Evolutionary conservation across 805 yeast genomes (phyloP).

Genomic region (Cyberlindnera euphorbiiphila): DNA sequence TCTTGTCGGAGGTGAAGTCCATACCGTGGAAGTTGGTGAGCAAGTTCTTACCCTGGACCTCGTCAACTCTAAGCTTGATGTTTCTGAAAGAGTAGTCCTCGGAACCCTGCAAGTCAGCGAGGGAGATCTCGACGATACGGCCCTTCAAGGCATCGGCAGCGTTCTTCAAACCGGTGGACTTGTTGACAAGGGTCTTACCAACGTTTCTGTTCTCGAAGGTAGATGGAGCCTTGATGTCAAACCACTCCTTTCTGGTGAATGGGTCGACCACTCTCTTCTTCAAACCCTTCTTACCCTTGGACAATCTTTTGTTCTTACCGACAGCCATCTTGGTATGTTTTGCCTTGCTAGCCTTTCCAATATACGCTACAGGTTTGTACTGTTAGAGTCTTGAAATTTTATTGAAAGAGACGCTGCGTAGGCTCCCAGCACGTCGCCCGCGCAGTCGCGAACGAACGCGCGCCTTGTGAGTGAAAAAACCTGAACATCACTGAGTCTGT

Average conservation of each 20-base stretch:
- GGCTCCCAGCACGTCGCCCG: conserved; percentile 1
- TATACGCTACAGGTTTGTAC: conserved; percentile 28
- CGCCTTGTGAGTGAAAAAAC: conserved; percentile 6
- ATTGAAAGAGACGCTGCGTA: conserved; percentile 9
- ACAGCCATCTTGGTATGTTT: conserved; percentile 46
- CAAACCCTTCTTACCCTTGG: conserved; percentile 93
- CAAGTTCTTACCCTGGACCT: conserved; percentile 97
- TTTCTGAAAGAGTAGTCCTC: conserved; percentile 99
- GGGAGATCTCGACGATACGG: conserved; percentile 91
- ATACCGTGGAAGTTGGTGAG: conserved; percentile 99
- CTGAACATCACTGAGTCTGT: conserved; percentile 14
- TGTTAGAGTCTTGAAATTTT: conserved; percentile 18
- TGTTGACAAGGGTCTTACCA: conserved; percentile 98
- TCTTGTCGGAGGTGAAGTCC: conserved; percentile 96
- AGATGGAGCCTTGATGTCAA: conserved; percentile 97
- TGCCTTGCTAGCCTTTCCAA: conserved; percentile 6
- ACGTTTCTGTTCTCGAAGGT: conserved; percentile 98
- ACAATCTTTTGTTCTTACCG: conserved; percentile 81
- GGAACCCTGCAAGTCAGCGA: conserved; percentile 97
- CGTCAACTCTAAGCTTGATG: conserved; percentile 96
- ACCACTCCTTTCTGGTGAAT: conserved; percentile 99
- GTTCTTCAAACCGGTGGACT: conserved; percentile 95
- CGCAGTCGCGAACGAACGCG: conserved; percentile 1
- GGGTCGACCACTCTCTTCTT: conserved; percentile 99
- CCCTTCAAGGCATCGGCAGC: conserved; percentile 98